Evolutionary conservation across 148 eudicot species (phyloP).

Genomic region (Vaccinium myrtillus): DNA sequence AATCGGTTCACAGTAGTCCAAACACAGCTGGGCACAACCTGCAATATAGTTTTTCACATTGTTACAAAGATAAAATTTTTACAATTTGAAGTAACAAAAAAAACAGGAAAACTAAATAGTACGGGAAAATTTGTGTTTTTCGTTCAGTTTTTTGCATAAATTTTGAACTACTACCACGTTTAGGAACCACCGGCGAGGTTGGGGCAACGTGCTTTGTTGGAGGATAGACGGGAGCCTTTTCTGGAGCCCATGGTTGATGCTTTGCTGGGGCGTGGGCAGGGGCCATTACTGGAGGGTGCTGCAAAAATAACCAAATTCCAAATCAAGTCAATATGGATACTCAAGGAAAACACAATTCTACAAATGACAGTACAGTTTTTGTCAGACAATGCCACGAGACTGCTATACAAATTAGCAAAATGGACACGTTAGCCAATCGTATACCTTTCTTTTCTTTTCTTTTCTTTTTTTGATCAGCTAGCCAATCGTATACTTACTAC

Average conservation of each 20-base stretch:
- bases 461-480: not conserved
- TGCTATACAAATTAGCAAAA: not conserved
- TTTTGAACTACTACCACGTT: conserved; percentile 2
- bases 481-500: not conserved
- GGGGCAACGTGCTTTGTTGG: not conserved
- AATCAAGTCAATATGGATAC: not conserved
- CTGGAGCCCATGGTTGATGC: not conserved
- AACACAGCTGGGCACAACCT: not conserved
- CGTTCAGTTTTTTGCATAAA: not conserved
- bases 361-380: not conserved
- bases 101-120: not conserved
- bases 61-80: not conserved
- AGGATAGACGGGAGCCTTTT: conserved; percentile 1
- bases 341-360: not conserved
- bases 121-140: not conserved
- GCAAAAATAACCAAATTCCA: not conserved
- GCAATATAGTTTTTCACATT: not conserved
- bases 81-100: not conserved
- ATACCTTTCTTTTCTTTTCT: not conserved
- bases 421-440: not conserved
- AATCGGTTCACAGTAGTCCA: not conserved
- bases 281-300: not conserved
- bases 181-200: not conserved
- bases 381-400: not conserved
- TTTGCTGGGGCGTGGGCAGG: not conserved